Evolutionary conservation across 805 yeast species (phyloP).

Genomic region (Starmerella davenportii): DNA sequence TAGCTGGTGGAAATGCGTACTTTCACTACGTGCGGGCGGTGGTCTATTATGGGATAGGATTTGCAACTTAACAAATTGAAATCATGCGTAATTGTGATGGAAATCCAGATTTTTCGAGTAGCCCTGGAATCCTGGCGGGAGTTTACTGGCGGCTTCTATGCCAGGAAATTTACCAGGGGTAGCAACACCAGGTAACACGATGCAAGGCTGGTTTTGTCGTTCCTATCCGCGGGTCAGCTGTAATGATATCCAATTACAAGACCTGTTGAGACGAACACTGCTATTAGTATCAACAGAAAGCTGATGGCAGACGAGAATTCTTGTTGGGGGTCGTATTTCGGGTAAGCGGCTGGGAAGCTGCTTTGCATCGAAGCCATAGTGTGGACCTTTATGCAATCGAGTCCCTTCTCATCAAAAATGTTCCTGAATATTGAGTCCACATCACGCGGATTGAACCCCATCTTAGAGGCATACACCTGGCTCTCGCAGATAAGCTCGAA

Average conservation of each 20-base stretch:
- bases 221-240: background rate
- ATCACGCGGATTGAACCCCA: background rate
- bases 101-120: too few species aligned
- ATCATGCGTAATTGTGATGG: too few species aligned
- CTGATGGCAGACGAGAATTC: slow-evolving; percentile 9
- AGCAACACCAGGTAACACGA: too few species aligned
- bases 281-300: slow-evolving; percentile 9
- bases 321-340: background rate
- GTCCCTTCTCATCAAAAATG: background rate
- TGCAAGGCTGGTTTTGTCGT: too few species aligned
- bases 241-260: slow-evolving; percentile 11
- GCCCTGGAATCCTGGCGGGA: too few species aligned
- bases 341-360: background rate
- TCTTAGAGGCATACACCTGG: background rate
- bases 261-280: slow-evolving; percentile 14
- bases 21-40: too few species aligned
- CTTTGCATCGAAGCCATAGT: background rate
- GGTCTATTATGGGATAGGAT: too few species aligned
- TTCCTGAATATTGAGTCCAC: background rate
- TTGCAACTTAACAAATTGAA: too few species aligned
- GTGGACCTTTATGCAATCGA: background rate
- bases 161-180: too few species aligned
- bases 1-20: too few species aligned
- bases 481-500: slow-evolving; percentile 5
- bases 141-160: too few species aligned